Base-by-base conservation (phyloP, 306 rosid genomes). In the Cicer arietinum region DNA sequence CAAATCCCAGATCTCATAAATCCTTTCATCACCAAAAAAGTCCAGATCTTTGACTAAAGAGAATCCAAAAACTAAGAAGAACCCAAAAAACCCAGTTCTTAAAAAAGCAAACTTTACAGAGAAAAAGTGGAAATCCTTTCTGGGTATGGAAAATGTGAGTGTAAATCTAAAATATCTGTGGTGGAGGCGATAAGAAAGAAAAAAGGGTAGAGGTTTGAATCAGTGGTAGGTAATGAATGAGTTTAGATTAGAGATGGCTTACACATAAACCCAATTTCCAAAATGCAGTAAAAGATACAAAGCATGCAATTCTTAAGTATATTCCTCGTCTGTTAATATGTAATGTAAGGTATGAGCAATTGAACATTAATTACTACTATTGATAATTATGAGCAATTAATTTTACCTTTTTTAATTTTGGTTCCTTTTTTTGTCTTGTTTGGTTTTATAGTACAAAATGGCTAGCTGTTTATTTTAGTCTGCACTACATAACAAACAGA, bases 1-100 rank as follows among this genome's bases (percentile, higher is more conserved):
- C 82, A 84, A 80, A 85, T 65, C 74, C 81, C 88, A 88, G 91
- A 87, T 86, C 89, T 82, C 62, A 46, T 82, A 84, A 82, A 67
- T 61, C 64, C 56, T 68, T 52, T 74, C 79, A 79, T 67, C 87
- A 80, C 73, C 42, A 73, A 77, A 22, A 74, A 79, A 71, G 50
- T 40, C 52, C 90, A 81, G 92, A 90, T 80, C 90, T 85, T 82
- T 69, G 79, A 79, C 78, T 69, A 5, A 61, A 56, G 14, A 30
- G 40, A 52, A 52, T 50, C 69, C 69, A 53, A 64, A 67, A 58
- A 67, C 71, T 46, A 8, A 56, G 18, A 13, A 54, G 74, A 78
- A 72, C 71, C 82, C 77, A 71, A 71, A 74, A 37, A 69, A 65
- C 52, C 46, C 71, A 63, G 59, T 67, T 60, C 35, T 60, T 1